Evolutionary conservation across 495 filamentous ascomycete genomes (phyloP).

Genomic region (Podospora pseudoanserina): DNA sequence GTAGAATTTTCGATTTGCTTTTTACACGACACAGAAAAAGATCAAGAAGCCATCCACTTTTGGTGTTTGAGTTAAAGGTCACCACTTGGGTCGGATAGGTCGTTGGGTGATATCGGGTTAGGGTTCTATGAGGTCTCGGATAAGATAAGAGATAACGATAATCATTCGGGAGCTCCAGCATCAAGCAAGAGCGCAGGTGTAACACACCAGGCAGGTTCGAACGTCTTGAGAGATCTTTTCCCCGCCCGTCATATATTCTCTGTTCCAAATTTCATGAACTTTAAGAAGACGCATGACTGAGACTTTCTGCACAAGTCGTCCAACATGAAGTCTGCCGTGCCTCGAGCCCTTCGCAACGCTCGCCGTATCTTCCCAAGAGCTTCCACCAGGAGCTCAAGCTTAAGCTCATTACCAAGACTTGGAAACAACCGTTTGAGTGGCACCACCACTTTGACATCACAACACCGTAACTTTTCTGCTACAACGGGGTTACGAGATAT

Average conservation of each 20-base stretch:
- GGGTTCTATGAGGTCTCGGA: neutral
- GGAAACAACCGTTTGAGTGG: neutral
- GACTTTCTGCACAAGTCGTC: neutral
- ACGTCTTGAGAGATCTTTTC: neutral
- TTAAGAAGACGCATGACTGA: constrained; percentile 8
- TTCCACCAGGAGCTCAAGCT: constrained; percentile 6
- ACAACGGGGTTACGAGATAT: constrained; percentile 15
- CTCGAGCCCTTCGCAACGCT: constrained; percentile 21
- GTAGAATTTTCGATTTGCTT: no score
- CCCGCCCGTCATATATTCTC: neutral
- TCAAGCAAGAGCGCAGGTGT: constrained; percentile 6
- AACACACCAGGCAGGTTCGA: constrained; percentile 8
- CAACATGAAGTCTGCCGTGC: constrained; percentile 26
- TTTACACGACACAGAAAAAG: no score
- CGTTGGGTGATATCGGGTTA: neutral
- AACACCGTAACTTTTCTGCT: constrained; percentile 19
- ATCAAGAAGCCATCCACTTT: no score
- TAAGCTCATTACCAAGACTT: neutral
- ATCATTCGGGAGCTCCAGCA: constrained; percentile 8
- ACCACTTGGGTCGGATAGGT: no score
- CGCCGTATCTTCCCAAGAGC: constrained; percentile 11
- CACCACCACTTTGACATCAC: constrained; percentile 1
- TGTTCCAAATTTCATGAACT: neutral
- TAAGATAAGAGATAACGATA: constrained; percentile 4
- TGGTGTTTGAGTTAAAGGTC: no score